phyloP scores from a whole-genome alignment of 2,329 filamentous ascomycete genomes.

The Thielaviopsis musarum region DNA sequence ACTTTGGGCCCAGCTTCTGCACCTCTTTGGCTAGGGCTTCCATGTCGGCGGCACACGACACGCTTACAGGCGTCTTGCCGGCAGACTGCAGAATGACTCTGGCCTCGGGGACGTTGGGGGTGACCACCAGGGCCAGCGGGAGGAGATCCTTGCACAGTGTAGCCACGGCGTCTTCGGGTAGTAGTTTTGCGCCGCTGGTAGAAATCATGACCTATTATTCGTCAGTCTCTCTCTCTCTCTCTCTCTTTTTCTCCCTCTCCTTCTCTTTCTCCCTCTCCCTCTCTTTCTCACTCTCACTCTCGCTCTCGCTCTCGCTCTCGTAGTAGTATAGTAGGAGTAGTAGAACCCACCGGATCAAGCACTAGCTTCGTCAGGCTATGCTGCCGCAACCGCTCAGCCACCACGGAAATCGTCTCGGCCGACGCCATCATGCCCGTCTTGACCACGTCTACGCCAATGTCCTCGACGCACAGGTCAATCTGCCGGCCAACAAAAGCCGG shows the following conservation, averaged over 20 bases:
- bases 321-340: too few relatives aligned
- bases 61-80: constrained; percentile 23
- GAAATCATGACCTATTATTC: constrained; percentile 71
- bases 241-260: not conserved
- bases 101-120: constrained; percentile 65
- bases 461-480: constrained; percentile 68
- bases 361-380: constrained; percentile 17
- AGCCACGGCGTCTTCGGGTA: constrained; percentile 46
- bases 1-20: constrained; percentile 52
- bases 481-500: constrained; percentile 66
- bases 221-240: not conserved
- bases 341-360: constrained; percentile 23
- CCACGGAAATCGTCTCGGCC: constrained; percentile 22
- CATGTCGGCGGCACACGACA: constrained; percentile 43
- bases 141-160: constrained; percentile 44
- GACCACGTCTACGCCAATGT: constrained; percentile 76
- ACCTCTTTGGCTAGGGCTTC: constrained; percentile 51
- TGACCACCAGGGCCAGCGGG: constrained; percentile 50
- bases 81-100: constrained; percentile 40
- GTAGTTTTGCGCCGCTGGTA: constrained; percentile 56
- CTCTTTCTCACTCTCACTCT: too few relatives aligned
- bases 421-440: constrained; percentile 49
- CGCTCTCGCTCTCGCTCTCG: too few relatives aligned
- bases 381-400: constrained; percentile 18
- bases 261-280: too few relatives aligned